Evolutionary conservation across 2,329 filamentous ascomycete genomes (phyloP).

Genomic region (Pseudogymnoascus sp.): DNA sequence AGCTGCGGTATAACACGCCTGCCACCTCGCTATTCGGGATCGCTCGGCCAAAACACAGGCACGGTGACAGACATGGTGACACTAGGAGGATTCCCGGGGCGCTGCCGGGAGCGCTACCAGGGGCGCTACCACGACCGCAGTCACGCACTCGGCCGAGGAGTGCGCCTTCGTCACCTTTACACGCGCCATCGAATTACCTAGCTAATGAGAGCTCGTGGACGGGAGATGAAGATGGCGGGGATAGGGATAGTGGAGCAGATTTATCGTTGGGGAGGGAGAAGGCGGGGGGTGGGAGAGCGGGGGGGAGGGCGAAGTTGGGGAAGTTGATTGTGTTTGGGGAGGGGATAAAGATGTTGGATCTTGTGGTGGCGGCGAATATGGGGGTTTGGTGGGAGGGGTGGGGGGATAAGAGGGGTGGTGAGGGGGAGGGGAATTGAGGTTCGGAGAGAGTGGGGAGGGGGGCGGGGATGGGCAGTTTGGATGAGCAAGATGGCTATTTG

Average conservation of each 20-base stretch:
- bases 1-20: constrained; percentile 73
- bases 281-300: constrained; percentile 77
- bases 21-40: constrained; percentile 31
- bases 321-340: constrained; percentile 87
- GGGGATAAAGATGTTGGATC: constrained; percentile 89
- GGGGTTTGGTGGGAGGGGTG: constrained; percentile 91
- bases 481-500: not conserved
- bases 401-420: constrained; percentile 29
- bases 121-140: not conserved
- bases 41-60: constrained; percentile 20
- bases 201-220: not conserved
- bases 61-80: constrained; percentile 9
- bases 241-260: constrained; percentile 44
- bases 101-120: not conserved
- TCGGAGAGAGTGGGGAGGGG: too few species aligned
- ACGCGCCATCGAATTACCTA: not conserved
- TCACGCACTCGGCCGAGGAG: not conserved
- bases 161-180: not conserved
- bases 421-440: not conserved
- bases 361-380: constrained; percentile 85
- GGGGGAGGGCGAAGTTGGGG: constrained; percentile 83
- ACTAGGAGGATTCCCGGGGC: not conserved
- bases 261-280: constrained; percentile 71
- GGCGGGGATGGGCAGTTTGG: not conserved
- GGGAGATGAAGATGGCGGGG: constrained; percentile 20